Conservation (phyloP, 192 early-diverging fungal genomes). For the Chytriomyces sp. region DNA sequence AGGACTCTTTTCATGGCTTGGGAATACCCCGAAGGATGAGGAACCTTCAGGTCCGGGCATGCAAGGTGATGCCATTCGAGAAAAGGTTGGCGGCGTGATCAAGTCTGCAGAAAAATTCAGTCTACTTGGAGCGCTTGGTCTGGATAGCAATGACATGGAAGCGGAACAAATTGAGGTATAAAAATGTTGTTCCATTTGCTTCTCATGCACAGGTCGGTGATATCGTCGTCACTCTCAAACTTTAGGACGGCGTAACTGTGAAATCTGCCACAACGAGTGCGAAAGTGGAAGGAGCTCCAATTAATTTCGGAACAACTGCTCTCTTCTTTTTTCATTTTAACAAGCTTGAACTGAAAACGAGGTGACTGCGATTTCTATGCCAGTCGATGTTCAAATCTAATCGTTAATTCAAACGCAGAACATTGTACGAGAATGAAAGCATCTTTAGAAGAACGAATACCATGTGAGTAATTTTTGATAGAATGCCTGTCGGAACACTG, state of each 20-base stretch:
- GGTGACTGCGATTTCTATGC: neutral
- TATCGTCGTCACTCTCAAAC: neutral
- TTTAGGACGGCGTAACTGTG: neutral
- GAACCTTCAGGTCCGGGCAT: constrained; percentile 14
- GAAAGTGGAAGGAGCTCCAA: neutral
- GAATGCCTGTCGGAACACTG: neutral
- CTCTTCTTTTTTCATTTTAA: constrained; percentile 32
- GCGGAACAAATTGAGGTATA: neutral
- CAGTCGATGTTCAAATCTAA: no score
- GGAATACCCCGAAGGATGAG: neutral
- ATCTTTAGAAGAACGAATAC: constrained; percentile 2
- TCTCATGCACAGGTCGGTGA: neutral
- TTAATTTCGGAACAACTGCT: constrained; percentile 10
- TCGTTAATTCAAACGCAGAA: neutral
- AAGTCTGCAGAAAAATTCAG: constrained; percentile 31
- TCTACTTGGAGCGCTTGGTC: constrained; percentile 8
- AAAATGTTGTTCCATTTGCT: neutral
- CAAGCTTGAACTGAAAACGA: neutral
- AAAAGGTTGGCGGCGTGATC: constrained; percentile 19
- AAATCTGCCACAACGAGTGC: neutral
- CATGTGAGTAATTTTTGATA: neutral
- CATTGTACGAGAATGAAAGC: neutral
- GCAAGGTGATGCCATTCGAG: constrained; percentile 26
- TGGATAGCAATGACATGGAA: neutral
- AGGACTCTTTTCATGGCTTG: constrained; percentile 23